Percentiles rank a stretch among this genome's conserved stretches.
Conservation (phyloP, 371 early-diverging fungal genomes). For the Rhizopus delemar region DNA sequence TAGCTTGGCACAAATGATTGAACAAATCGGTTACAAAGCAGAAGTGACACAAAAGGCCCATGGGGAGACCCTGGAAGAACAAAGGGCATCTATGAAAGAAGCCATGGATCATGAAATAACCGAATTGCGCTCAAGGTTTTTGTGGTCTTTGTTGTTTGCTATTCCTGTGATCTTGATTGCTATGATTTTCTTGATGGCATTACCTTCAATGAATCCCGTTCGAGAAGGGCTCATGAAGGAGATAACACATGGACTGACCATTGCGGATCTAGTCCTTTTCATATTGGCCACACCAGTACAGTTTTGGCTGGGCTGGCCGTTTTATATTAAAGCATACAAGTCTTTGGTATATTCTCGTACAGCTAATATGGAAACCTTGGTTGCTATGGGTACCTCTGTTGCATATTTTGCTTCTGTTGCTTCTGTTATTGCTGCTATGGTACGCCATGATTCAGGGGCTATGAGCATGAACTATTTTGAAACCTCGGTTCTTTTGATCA, state of each 20-base stretch:
- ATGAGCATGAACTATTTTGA: slow-evolving; percentile 66
- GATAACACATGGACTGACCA: slow-evolving; percentile 46
- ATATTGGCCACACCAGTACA: slow-evolving; percentile 60
- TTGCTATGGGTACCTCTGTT: slow-evolving; percentile 69
- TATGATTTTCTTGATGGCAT: slow-evolving; percentile 66
- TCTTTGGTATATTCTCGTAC: slow-evolving; percentile 59
- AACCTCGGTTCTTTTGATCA: slow-evolving; percentile 66
- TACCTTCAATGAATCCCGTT: slow-evolving; percentile 44
- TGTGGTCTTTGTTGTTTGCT: slow-evolving; percentile 62
- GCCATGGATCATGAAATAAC: slow-evolving; percentile 51
- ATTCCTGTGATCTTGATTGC: slow-evolving; percentile 61
- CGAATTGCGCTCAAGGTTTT: slow-evolving; percentile 40
- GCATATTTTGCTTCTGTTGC: slow-evolving; percentile 63
- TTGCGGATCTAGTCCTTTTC: slow-evolving; percentile 55
- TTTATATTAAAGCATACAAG: slow-evolving; percentile 56
- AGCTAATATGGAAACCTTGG: slow-evolving; percentile 72
- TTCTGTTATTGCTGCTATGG: slow-evolving; percentile 58
- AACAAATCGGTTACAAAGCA: slow-evolving; percentile 64
- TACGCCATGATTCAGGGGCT: slow-evolving; percentile 19
- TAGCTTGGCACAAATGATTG: slow-evolving; percentile 55
- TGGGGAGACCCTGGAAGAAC: slow-evolving; percentile 34
- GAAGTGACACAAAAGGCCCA: slow-evolving; percentile 42
- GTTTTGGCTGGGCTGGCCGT: slow-evolving; percentile 57
- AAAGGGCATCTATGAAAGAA: slow-evolving; percentile 48
- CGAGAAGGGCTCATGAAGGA: slow-evolving; percentile 37